Evolutionary conservation across 139 green algal species (phyloP), one percentile per base, ranked within the genome.

Genomic region (Coelastrella sp.): DNA sequence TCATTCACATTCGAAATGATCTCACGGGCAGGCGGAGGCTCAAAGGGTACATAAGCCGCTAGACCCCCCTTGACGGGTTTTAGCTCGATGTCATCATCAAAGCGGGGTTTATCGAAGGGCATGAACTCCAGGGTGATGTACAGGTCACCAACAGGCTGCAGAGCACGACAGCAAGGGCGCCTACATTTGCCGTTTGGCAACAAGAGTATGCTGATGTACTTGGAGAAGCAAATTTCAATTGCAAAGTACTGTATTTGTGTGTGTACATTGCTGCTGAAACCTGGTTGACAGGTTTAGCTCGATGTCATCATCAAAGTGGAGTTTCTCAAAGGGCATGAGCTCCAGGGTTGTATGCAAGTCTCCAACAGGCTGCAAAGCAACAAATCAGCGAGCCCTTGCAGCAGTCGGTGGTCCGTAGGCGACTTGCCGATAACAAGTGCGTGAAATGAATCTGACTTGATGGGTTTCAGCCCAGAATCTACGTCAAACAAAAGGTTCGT

Each of bases 271-370:
- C 61, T 19, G 61, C 61, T 71, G 11, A 71, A 71, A 47, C 32
- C 32, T 47, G 32, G 32, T 47, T 47, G 32, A 47, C 32, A 47
- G 77, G 76, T 89, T 91, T 56, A 90, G 61, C 71, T 60, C 84
- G 10, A 90, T 85, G 76, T 94, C 90, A 65, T 95, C 93, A 68
- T 95, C 93, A 80, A 92, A 93, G 57, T 73, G 76, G n/a, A 92
- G 93, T 71, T 83, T n/a, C 74, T 93, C 85, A 83, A 94, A 95
- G 14, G 92, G 92, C 17, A 95, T 83, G 87, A 93, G 94, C 60
- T 66, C 84, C 66, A 95, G 74, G 82, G 80, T 87, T 6, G 87
- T 54, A 20, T 65, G 5, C 56, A 91, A 11, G 7, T 13, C 66
- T 3, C 87, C 87, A 4, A 64, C 66, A 73, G 65, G 7, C 87